Evolutionary conservation across 805 yeast species (phyloP).

Genomic region (Saccharomyces jurei): DNA sequence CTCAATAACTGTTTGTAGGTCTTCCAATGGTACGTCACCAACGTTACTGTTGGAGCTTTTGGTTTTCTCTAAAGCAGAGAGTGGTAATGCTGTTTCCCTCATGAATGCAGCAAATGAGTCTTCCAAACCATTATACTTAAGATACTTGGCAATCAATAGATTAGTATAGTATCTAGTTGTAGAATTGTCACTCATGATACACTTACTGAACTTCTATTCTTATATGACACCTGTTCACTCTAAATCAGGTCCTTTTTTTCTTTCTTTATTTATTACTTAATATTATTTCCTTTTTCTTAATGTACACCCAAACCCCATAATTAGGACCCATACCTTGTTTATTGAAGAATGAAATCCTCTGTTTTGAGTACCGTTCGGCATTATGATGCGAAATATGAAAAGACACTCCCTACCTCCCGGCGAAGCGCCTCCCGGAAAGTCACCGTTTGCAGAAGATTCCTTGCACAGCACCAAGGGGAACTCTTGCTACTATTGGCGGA

Average conservation of each 20-base stretch:
- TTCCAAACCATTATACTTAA: conserved; percentile 40
- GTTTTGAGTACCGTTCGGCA: background rate
- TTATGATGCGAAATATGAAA: background rate
- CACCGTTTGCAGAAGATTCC: background rate
- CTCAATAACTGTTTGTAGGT: conserved; percentile 15
- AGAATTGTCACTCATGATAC: conserved; percentile 2
- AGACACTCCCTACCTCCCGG: background rate
- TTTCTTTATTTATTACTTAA: background rate
- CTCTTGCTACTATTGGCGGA: background rate
- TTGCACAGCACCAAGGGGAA: background rate
- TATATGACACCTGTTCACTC: background rate
- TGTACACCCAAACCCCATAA: too few relatives aligned
- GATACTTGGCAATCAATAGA: conserved; percentile 49
- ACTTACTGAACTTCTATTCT: background rate
- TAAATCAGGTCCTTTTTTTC: background rate
- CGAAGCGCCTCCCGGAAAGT: background rate
- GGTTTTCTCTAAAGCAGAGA: background rate
- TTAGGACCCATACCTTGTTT: background rate
- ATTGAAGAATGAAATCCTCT: background rate
- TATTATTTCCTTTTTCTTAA: too few relatives aligned
- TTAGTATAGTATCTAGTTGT: conserved; percentile 15
- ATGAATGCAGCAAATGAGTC: conserved; percentile 44
- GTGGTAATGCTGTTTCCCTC: conserved; percentile 16
- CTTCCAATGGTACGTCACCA: conserved; percentile 7
- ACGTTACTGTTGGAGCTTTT: conserved; percentile 1